Conservation (phyloP, 768 basidiomycete species). For the Pulveroboletus frians region DNA sequence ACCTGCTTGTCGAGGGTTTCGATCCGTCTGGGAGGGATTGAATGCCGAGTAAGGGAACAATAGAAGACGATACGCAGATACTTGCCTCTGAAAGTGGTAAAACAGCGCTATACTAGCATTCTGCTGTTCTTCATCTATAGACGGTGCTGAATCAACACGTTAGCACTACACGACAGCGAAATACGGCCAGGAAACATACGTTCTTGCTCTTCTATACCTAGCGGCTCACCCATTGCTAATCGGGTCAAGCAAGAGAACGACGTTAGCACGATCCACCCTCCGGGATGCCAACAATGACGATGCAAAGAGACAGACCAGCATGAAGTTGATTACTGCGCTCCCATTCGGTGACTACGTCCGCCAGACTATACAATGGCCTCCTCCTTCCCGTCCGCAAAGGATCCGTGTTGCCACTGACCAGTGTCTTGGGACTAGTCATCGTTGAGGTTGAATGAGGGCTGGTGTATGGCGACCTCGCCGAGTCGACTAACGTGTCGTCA, state of each 20-base stretch:
- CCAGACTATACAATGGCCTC: constrained; percentile 36
- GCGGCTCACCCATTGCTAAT: constrained; percentile 29
- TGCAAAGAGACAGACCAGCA: constrained; percentile 24
- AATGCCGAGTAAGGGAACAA: not conserved
- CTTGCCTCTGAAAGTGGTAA: constrained; percentile 41
- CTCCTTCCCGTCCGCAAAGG: constrained; percentile 22
- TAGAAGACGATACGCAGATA: not conserved
- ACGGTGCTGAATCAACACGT: constrained; percentile 26
- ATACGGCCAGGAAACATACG: constrained; percentile 15
- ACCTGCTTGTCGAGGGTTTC: constrained; percentile 45
- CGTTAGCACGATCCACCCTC: not conserved
- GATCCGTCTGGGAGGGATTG: constrained; percentile 32
- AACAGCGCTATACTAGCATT: constrained; percentile 41
- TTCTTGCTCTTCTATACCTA: constrained; percentile 36
- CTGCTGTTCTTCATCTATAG: constrained; percentile 46
- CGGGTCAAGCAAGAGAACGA: not conserved
- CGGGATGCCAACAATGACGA: not conserved
- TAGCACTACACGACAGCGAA: not conserved
- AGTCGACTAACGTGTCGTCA: constrained; percentile 22
- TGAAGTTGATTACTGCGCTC: constrained; percentile 33
- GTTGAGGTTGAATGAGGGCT: constrained; percentile 21
- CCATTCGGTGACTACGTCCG: constrained; percentile 42
- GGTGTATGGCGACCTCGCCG: constrained; percentile 15
- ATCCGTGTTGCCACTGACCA: constrained; percentile 1
- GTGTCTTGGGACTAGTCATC: constrained; percentile 9